Base-by-base conservation (phyloP, 768 basidiomycete genomes). In the Kwoniella sp. region DNA sequence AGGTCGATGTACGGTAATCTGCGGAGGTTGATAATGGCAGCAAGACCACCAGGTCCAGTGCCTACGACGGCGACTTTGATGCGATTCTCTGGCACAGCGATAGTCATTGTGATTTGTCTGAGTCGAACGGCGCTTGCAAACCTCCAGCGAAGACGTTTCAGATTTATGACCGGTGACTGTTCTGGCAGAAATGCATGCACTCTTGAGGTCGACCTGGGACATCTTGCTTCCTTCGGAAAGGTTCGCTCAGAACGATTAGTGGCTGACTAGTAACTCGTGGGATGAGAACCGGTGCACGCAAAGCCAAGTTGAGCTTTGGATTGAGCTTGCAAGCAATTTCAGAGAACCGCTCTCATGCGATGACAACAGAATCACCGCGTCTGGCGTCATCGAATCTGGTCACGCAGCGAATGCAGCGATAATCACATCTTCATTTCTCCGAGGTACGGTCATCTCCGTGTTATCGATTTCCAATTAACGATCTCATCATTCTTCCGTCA, bases 31-130 rank as follows among this genome's bases (percentile, higher is more conserved):
- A 75, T 62, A 15, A 67, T 64, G 1, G 68, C 66, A 2, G 64
- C 72, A 0, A 74, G 61, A 17, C 72, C 72, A 6, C 68, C 72
- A 7, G 72, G 72, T 2, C 72, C 72, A n/a, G 70, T 68, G n/a
- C 72, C 72, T 10, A 71, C 40, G 9, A 74, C 54, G n/a, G 66
- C 72, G 29, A 74, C 55, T 33, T 46, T 60, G 51, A 60, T n/a
- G 22, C 40, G 17, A 15, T 37, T 21, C 7, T 10, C n/a, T 22
- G 37, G 37, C 2, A 22, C 17, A 25, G 56, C 40, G 44, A 57
- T 47, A 12, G 56, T 48, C 56, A 57, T 57, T 27, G 21, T 25
- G 33, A 8, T 3, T 33, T 33, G 33, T 5, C 33, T 48, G 47
- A 17, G 19, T n/a, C n/a, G 47, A 25, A 7, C 8, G 47, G 47